A percentile compares a stretch with the other conserved stretches of the same genome.
Evolutionary conservation across 2,329 filamentous ascomycete species (phyloP).

Genomic region (Hortaea sp.): DNA sequence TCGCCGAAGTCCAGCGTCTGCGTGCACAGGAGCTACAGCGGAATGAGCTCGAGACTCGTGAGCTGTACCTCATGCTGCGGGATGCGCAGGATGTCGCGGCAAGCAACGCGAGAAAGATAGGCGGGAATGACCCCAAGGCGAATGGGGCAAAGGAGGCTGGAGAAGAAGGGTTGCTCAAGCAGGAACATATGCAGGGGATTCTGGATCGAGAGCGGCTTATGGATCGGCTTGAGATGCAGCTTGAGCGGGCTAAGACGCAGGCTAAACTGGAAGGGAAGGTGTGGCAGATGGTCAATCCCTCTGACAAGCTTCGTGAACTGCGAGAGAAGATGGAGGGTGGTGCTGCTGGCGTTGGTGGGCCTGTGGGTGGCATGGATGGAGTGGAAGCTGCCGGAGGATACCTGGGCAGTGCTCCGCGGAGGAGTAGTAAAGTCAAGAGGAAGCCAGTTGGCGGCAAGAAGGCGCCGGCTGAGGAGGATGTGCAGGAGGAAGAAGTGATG

Average conservation of each 20-base stretch:
- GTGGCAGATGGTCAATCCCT: slow-evolving; percentile 77
- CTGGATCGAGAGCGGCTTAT: slow-evolving; percentile 86
- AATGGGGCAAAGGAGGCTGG: slow-evolving; percentile 46
- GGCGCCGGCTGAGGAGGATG: slow-evolving; percentile 18
- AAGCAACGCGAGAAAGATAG: slow-evolving; percentile 59
- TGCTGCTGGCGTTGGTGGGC: slow-evolving; percentile 27
- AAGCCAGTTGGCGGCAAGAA: slow-evolving; percentile 27
- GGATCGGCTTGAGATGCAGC: slow-evolving; percentile 86
- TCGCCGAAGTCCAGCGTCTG: slow-evolving; percentile 76
- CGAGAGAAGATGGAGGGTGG: slow-evolving; percentile 79
- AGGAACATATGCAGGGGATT: slow-evolving; percentile 73
- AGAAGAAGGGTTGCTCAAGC: slow-evolving; percentile 14
- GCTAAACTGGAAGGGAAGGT: slow-evolving; percentile 92
- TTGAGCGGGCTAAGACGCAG: slow-evolving; percentile 94
- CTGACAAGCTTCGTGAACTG: slow-evolving; percentile 80
- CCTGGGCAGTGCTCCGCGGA: slow-evolving; percentile 42
- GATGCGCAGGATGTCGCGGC: slow-evolving; percentile 95
- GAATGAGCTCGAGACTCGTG: slow-evolving; percentile 90
- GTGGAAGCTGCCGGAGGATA: slow-evolving; percentile 43
- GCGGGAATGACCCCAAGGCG: slow-evolving; percentile 25
- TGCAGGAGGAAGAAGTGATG: slow-evolving; percentile 35
- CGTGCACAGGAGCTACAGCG: slow-evolving; percentile 85
- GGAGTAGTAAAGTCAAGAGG: slow-evolving; percentile 30
- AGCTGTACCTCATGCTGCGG: slow-evolving; percentile 94
- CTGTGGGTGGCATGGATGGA: slow-evolving; percentile 29